These are phyloP conservation scores for Adansonia digitata DNA, from an alignment of 345 rosid species.

Conservation along the genomic window DNA sequence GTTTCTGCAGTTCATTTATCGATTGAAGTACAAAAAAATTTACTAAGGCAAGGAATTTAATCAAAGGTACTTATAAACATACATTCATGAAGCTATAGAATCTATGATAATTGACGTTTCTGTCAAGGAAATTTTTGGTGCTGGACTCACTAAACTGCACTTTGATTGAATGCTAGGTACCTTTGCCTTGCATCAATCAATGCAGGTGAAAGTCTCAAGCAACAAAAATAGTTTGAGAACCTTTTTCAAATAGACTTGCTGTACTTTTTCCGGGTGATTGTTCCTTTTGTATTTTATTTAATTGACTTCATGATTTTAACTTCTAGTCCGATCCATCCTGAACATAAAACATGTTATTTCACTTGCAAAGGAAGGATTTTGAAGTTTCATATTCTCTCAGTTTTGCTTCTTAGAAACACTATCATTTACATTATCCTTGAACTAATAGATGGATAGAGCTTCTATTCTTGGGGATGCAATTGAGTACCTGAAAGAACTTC, in stretches of 20 bases:
- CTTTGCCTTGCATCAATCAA: neutral
- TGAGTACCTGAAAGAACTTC: conserved; percentile 88
- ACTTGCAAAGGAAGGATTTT: neutral
- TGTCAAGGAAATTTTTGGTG: neutral
- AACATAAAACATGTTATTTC: neutral
- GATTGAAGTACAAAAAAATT: neutral
- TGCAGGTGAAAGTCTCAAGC: neutral
- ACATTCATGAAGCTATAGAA: neutral
- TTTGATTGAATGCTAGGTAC: neutral
- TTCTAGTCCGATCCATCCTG: neutral
- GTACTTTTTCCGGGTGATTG: neutral
- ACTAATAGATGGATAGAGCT: conserved; percentile 88
- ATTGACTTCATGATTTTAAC: neutral
- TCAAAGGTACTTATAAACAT: neutral
- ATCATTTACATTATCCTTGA: neutral
- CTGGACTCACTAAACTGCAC: neutral
- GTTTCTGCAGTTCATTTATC: neutral
- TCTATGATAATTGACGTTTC: neutral
- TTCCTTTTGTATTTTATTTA: neutral
- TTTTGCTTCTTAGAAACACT: neutral
- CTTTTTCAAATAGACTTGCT: neutral
- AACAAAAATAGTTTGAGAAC: neutral
- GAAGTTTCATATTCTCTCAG: neutral
- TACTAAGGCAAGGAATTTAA: no score
- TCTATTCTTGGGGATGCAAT: conserved; percentile 94